Evolutionary conservation across 768 basidiomycete genomes (phyloP).

Genomic region (Royoungia palumana): DNA sequence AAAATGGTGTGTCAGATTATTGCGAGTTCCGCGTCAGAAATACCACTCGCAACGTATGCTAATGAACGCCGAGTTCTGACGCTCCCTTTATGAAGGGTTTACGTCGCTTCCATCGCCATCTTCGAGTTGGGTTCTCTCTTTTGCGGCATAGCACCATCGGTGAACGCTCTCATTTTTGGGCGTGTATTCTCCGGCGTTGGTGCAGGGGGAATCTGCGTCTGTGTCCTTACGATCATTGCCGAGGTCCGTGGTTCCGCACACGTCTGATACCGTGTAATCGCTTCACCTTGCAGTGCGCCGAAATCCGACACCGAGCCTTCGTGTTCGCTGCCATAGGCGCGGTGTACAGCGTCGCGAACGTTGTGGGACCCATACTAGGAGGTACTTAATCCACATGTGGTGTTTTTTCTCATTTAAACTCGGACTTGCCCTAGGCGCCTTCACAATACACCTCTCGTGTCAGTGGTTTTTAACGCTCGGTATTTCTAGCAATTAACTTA

Average conservation of each 20-base stretch:
- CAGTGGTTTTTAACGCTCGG: background rate
- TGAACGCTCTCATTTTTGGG: constrained; percentile 62
- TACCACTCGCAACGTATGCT: background rate
- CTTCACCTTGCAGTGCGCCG: background rate
- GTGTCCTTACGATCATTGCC: constrained; percentile 13
- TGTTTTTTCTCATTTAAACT: constrained; percentile 1
- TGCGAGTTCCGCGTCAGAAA: constrained; percentile 28
- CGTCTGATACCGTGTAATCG: background rate
- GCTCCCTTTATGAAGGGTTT: constrained; percentile 35
- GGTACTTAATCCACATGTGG: background rate
- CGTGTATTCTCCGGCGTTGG: constrained; percentile 65
- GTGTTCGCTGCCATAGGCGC: constrained; percentile 12
- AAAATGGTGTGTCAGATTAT: constrained; percentile 32
- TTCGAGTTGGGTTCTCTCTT: constrained; percentile 51
- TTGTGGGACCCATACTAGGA: constrained; percentile 12
- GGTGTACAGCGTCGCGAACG: constrained; percentile 6
- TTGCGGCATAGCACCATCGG: constrained; percentile 57
- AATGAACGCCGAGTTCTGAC: constrained; percentile 20
- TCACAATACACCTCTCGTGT: constrained; percentile 13
- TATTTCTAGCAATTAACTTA: background rate
- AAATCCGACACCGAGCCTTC: constrained; percentile 8
- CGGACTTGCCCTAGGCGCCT: constrained; percentile 1
- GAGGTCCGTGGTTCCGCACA: constrained; percentile 1
- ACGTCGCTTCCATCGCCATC: constrained; percentile 3
- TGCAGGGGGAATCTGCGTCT: constrained; percentile 53